Evolutionary conservation across 257 asterid species (phyloP), one percentile per base, ranked within the genome.

Genomic region (Coffea eugenioides): DNA sequence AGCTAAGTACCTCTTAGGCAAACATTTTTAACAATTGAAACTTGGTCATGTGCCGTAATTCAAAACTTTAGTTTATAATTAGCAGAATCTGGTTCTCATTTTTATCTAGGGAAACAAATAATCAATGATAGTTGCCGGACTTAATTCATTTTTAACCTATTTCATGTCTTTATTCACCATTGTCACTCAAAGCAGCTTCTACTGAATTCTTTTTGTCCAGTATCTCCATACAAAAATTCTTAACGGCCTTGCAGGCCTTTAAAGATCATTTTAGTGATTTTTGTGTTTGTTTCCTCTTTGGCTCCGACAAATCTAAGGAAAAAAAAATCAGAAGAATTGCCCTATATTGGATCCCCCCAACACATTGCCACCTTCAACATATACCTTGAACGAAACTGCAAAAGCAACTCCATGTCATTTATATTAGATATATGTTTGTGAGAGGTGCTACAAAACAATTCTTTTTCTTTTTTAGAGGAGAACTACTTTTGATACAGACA

Each of bases 191-290:
- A 12, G 57, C 57, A 52, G 49, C 25, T 36, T 68, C 73, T 39
- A 13, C 48, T 20, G 9, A n/a, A 71, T 45, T 41, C 39, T 2
- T 43, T 71, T n/a, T 45, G 6, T 20, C 31, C 45, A 23, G 0
- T 43, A 70, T 31, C 46, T 12, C 46, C 71, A 31, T 66, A 45
- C 34, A 3, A 4, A 66, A 34, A 13, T 66, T 45, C 34, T 66
- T 31, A 52, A 52, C 18, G 23, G 73, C 27, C 59, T 48, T 71
- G 76, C 76, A 71, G 76, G 76, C 76, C 76, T 25, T 72, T 48
- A 4, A 46, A 62, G 34, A 31, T 31, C 34, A n/a, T 69, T 34
- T 39, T 51, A 8, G n/a, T 27, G 31, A 72, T 9, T 46, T 13
- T 10, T 48, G 75, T 46, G 75, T 71, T 71, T 71, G 31, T n/a